Evolutionary conservation across 2,329 filamentous ascomycete species (phyloP).

Genomic region (Cladosporium sp.): DNA sequence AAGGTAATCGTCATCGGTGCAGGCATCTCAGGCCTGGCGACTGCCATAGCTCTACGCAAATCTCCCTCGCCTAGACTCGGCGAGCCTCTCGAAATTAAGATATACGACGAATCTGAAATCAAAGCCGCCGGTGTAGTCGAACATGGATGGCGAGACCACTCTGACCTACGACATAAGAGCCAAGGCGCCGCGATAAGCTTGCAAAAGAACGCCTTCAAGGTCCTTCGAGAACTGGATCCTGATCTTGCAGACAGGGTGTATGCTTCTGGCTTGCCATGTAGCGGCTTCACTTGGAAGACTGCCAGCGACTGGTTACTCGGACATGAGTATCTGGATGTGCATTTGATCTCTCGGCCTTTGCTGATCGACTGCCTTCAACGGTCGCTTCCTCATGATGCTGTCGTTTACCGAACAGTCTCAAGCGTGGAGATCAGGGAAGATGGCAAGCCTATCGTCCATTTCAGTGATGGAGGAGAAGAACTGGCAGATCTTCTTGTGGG

Average conservation of each 20-base stretch:
- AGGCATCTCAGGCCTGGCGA: slow-evolving; percentile 3
- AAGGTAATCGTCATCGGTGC: slow-evolving; percentile 7
- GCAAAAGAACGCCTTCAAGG: slow-evolving; percentile 4
- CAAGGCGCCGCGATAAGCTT: slow-evolving; percentile 12
- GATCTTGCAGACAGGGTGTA: background rate
- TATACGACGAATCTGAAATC: background rate
- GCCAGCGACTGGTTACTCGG: slow-evolving; percentile 3
- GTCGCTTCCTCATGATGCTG: background rate
- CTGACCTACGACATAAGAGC: slow-evolving; percentile 1
- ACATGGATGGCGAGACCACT: slow-evolving; percentile 4
- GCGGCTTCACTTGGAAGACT: slow-evolving; percentile 5
- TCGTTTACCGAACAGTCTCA: background rate
- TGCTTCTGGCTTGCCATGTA: slow-evolving; percentile 4
- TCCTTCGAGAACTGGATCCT: slow-evolving; percentile 1
- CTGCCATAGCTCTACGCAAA: slow-evolving; percentile 3
- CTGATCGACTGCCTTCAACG: background rate
- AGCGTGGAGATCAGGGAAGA: background rate
- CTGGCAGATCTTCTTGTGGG: slow-evolving; percentile 16
- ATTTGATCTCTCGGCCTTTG: slow-evolving; percentile 1
- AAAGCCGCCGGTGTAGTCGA: background rate
- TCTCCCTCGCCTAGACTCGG: background rate
- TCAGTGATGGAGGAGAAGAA: slow-evolving; percentile 12
- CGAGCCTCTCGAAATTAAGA: background rate
- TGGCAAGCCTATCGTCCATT: background rate
- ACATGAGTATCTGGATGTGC: background rate